Evolutionary conservation across 139 green algal genomes (phyloP).

Genomic region (Dunaliella primolecta): DNA sequence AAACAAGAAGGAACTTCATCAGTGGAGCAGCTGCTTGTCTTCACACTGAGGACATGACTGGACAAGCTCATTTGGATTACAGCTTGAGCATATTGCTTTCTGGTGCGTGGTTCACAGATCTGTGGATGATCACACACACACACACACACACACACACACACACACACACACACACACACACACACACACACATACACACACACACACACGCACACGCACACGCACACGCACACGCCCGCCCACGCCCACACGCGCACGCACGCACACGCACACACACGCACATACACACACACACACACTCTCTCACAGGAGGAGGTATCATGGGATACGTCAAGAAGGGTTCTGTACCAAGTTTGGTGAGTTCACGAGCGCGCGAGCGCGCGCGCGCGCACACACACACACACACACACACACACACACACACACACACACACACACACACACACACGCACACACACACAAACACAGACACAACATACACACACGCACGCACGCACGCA

Average conservation of each 20-base stretch:
- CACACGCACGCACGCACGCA: neutral
- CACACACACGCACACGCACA: neutral
- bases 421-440: neutral
- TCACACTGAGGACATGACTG: too few relatives aligned
- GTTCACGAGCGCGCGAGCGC: neutral
- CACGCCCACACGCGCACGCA: neutral
- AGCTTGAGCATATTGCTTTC: too few relatives aligned
- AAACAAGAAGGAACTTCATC: too few relatives aligned
- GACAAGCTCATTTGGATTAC: too few relatives aligned
- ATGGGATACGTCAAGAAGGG: too few relatives aligned
- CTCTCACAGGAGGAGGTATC: too few relatives aligned
- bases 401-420: neutral
- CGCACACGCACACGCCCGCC: neutral
- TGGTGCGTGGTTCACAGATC: too few relatives aligned
- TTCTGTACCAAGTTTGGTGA: too few relatives aligned
- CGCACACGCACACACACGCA: neutral
- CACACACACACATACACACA: too few relatives aligned
- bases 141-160: neutral
- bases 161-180: neutral
- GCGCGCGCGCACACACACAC: neutral
- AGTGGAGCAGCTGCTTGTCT: too few relatives aligned
- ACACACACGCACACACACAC: neutral
- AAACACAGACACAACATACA: neutral
- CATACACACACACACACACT: neutral
- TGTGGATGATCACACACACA: neutral